Base-by-base conservation (phyloP, 352 stramenopile genomes). In the Phytophthora lateralis region DNA sequence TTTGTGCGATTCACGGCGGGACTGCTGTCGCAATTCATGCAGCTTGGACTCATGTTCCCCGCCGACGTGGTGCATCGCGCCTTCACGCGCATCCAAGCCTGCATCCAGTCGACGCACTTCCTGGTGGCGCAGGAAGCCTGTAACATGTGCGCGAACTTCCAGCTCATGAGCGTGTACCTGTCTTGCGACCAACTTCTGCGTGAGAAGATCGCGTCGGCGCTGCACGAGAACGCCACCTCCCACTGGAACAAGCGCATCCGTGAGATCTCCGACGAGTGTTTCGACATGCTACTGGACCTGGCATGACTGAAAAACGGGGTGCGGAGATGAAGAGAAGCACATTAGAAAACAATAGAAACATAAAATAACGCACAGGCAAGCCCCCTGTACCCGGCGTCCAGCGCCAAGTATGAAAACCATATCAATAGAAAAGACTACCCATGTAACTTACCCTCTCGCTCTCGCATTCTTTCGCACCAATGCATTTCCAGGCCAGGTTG, bases 221-320 rank as follows among this genome's bases (percentile, higher is more conserved):
- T 94, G 37, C 85, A 94, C 42, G 73, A 78, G 35, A 94, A 85
- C 55, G 73, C 82, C 43, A 75, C 56, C 0, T 60, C 58, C 8
- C 85, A 94, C 61, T 94, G 85, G 85, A 91, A 92, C 72, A 66
- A 78, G 52, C 80, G 79, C 60, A 89, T 94, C 59, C 82, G 84
- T 32, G 66, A 89, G 65, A 73, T 90, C 53, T 90, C 82, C 35
- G 85, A 94, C 66, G 80, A 92, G 61, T 83, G 75, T 57, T 94
- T 94, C 53, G 85, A 94, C 66, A 74, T 81, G 73, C 73, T 94
- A 54, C 70, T 94, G 15, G 85, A 94, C 67, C 61, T 94, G 56
- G 82, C 81, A 29, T 94, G 63, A 80, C 26, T 2, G 26, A 6
- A 30, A 8, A 30, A 30, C 9, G 18, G 7, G 18, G 11, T 18